Percentiles rank a stretch among this genome's conserved stretches.
Evolutionary conservation across 1,284 basidiomycete species (phyloP).

Genomic region (Moniliophthora roreri): DNA sequence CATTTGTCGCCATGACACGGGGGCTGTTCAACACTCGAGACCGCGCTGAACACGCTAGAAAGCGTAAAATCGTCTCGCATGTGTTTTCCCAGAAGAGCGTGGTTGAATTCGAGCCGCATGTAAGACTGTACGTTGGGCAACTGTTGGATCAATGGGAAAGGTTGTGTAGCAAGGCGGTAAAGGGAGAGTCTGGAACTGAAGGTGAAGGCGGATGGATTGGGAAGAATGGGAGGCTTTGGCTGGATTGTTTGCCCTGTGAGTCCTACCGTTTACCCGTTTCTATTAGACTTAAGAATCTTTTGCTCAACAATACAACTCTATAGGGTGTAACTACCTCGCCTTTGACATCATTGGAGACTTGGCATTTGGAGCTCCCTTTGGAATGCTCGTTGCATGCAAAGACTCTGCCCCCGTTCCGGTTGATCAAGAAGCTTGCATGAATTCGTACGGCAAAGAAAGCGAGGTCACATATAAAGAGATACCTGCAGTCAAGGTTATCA

Average conservation of each 20-base stretch:
- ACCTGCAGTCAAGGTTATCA: conserved; percentile 85
- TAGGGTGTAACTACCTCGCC: conserved; percentile 65
- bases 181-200: conserved; percentile 55
- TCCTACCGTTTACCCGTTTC: conserved; percentile 3
- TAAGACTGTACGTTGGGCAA: conserved; percentile 59
- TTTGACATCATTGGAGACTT: conserved; percentile 89
- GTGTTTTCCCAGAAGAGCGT: conserved; percentile 87
- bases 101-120: conserved; percentile 79
- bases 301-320: conserved; percentile 1
- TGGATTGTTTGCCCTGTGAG: conserved; percentile 74
- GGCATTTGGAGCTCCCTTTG: conserved; percentile 86
- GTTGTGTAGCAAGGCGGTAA: conserved; percentile 57
- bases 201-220: conserved; percentile 68
- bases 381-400: conserved; percentile 79
- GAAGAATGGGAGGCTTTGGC: conserved; percentile 60
- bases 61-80: conserved; percentile 87
- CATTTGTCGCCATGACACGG: conserved; percentile 76
- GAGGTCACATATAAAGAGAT: conserved; percentile 52
- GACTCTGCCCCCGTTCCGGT: conserved; percentile 68
- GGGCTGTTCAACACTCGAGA: conserved; percentile 88
- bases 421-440: conserved; percentile 47
- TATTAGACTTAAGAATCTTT: background rate
- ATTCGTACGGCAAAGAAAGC: conserved; percentile 42
- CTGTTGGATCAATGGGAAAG: conserved; percentile 80
- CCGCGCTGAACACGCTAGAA: conserved; percentile 81